Evolutionary conservation across 1,284 basidiomycete species (phyloP).

Genomic region (Ganoderma boninense): DNA sequence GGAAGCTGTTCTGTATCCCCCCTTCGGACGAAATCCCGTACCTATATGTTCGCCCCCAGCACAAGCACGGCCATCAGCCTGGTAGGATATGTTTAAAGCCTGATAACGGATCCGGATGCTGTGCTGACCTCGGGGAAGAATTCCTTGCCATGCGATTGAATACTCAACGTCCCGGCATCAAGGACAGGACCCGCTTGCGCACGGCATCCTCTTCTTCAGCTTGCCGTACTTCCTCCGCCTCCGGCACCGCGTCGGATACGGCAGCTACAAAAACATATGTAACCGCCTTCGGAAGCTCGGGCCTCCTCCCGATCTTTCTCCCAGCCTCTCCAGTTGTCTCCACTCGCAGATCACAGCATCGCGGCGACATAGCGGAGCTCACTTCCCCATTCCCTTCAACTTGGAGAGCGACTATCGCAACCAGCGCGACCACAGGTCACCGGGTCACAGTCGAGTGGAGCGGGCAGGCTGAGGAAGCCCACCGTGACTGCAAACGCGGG

Average conservation of each 20-base stretch:
- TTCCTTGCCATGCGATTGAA: neutral
- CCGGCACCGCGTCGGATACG: neutral
- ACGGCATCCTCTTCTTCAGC: neutral
- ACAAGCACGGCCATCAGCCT: neutral
- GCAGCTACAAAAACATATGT: neutral
- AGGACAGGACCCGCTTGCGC: neutral
- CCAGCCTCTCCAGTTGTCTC: neutral
- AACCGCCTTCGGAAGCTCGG: neutral
- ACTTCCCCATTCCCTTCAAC: too few relatives aligned
- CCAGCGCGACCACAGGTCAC: neutral
- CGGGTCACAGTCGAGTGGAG: neutral
- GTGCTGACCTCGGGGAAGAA: neutral
- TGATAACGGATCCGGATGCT: neutral
- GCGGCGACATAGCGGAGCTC: neutral
- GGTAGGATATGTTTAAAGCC: slow-evolving; percentile 1
- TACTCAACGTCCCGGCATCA: neutral
- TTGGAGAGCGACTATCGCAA: neutral
- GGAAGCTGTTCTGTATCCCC: neutral
- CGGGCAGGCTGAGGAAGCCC: neutral
- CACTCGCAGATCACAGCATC: neutral
- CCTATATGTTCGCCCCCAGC: neutral
- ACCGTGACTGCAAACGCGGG: too few relatives aligned
- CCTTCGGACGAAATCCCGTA: neutral
- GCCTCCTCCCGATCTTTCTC: neutral
- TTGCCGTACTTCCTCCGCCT: neutral